Conservation (phyloP, 805 yeast species). For the Cephaloascus fragrans region DNA sequence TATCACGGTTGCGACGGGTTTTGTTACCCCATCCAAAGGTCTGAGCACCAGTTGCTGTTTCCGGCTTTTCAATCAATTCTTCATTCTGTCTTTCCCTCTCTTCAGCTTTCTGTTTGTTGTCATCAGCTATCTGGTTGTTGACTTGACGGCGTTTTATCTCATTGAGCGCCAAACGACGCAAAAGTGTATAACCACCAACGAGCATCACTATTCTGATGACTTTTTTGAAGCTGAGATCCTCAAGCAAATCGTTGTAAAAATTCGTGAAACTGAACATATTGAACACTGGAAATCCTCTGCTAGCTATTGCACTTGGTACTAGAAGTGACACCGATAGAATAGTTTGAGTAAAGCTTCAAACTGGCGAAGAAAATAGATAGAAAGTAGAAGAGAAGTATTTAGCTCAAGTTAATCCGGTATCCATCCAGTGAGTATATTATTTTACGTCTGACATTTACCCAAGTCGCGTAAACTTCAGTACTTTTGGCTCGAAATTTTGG, state of each 20-base stretch:
- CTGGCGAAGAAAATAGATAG: too few relatives aligned
- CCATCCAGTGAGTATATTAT: too few relatives aligned
- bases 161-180: slow-evolving; percentile 46
- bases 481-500: too few relatives aligned
- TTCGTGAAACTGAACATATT: neutral
- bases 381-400: too few relatives aligned
- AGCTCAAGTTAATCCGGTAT: too few relatives aligned
- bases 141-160: slow-evolving; percentile 49
- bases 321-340: too few relatives aligned
- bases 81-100: slow-evolving; percentile 21
- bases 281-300: too few relatives aligned
- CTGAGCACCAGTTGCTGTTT: slow-evolving; percentile 25
- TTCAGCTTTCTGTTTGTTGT: slow-evolving; percentile 29
- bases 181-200: slow-evolving; percentile 53
- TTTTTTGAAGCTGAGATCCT: slow-evolving; percentile 33
- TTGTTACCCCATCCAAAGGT: slow-evolving; percentile 76
- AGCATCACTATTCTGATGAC: slow-evolving; percentile 37
- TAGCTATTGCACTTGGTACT: too few relatives aligned
- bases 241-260: slow-evolving; percentile 18
- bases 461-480: too few relatives aligned
- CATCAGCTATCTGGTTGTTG: slow-evolving; percentile 34
- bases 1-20: slow-evolving; percentile 51
- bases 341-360: too few relatives aligned
- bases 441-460: too few relatives aligned
- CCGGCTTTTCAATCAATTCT: slow-evolving; percentile 18